Conservation (phyloP, 176 grass and related monocot genomes). For the Hordeum marinum region DNA sequence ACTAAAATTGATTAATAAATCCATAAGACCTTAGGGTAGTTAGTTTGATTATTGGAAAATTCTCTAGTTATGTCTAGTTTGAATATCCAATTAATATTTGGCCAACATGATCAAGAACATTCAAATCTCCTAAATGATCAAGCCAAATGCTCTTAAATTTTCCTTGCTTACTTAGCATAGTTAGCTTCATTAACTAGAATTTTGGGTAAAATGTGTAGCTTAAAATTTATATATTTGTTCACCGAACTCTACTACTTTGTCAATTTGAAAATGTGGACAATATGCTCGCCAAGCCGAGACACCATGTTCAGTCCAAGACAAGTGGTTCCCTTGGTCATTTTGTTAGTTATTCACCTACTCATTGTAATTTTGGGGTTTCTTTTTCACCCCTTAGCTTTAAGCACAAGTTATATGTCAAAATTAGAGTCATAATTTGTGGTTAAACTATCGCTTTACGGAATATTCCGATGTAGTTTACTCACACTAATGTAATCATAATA, state of each 20-base stretch:
- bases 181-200: too few relatives aligned
- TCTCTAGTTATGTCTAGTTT: not conserved
- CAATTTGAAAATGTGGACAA: not conserved
- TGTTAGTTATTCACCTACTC: not conserved
- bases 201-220: too few relatives aligned
- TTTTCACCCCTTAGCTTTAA: not conserved
- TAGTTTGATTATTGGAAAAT: not conserved
- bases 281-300: too few relatives aligned
- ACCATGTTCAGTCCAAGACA: too few relatives aligned
- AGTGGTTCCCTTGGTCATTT: not conserved
- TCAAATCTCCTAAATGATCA: too few relatives aligned
- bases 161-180: not conserved
- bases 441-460: too few relatives aligned
- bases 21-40: not conserved
- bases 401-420: not conserved
- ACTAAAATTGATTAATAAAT: not conserved
- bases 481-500: not conserved
- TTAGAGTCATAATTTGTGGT: not conserved
- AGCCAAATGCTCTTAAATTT: not conserved
- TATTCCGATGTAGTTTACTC: too few relatives aligned
- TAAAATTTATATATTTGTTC: not conserved
- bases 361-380: not conserved
- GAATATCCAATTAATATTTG: too few relatives aligned
- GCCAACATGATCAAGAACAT: not conserved
- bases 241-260: not conserved